Conservation (phyloP, 495 filamentous ascomycete species). For the Staphylotrichum longicolle region DNA sequence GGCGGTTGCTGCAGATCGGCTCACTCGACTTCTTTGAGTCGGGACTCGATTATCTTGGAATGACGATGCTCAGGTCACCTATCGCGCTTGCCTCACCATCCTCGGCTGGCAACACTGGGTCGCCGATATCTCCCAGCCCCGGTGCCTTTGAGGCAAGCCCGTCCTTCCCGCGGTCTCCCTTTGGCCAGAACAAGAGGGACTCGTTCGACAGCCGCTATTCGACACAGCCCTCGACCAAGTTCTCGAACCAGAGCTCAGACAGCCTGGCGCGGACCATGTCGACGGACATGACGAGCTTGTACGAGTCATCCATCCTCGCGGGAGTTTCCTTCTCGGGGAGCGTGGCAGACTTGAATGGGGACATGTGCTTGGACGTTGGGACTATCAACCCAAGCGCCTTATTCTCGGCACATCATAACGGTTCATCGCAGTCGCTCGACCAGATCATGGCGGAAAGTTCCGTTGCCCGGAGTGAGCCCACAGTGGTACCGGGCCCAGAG, state of each 20-base stretch:
- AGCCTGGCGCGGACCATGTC: constrained; percentile 30
- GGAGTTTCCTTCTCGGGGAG: constrained; percentile 10
- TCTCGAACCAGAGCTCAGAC: constrained; percentile 28
- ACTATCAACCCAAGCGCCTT: constrained; percentile 14
- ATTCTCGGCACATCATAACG: constrained; percentile 3
- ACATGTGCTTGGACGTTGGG: constrained; percentile 3
- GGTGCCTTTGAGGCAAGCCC: neutral
- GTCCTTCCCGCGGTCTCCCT: neutral
- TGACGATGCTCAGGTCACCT: neutral
- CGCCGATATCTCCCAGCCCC: neutral
- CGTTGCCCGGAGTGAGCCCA: neutral
- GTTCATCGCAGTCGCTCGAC: constrained; percentile 9
- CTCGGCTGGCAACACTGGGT: neutral
- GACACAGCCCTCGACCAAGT: constrained; percentile 20
- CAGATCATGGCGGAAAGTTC: constrained; percentile 5
- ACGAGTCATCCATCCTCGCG: constrained; percentile 24
- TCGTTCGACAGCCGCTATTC: constrained; percentile 28
- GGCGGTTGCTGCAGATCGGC: constrained; percentile 32
- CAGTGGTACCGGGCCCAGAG: neutral
- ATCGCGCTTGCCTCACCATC: constrained; percentile 5
- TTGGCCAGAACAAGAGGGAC: constrained; percentile 18
- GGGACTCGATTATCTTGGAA: neutral
- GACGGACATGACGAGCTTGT: constrained; percentile 30
- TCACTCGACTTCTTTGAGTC: constrained; percentile 32
- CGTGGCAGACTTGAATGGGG: constrained; percentile 8